These are phyloP conservation scores for Candida incommunis DNA, from an alignment of 805 yeast species.

Conservation along the genomic window DNA sequence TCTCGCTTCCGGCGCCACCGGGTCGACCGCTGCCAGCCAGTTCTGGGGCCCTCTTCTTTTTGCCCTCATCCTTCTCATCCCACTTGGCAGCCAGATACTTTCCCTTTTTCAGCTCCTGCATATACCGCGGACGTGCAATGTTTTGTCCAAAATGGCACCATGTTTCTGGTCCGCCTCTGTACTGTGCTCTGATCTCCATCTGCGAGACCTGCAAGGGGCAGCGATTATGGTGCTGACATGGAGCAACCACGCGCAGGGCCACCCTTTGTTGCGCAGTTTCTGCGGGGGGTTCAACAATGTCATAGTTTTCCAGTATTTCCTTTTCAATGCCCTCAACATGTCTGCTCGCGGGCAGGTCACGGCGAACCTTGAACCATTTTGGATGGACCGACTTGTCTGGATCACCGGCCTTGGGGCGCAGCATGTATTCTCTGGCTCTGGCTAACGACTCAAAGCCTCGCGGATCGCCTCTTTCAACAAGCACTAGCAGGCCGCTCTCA, in stretches of 20 bases:
- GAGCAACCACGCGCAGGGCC: constrained; percentile 56
- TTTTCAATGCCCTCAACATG: background rate
- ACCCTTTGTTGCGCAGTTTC: constrained; percentile 17
- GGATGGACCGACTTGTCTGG: constrained; percentile 15
- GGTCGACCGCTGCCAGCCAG: constrained; percentile 69
- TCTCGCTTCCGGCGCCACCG: constrained; percentile 53
- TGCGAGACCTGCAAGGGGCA: constrained; percentile 81
- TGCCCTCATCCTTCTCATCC: constrained; percentile 33
- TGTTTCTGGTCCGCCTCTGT: constrained; percentile 24
- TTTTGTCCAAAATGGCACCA: constrained; percentile 67
- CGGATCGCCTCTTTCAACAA: constrained; percentile 83
- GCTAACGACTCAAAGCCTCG: constrained; percentile 80
- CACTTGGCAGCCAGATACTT: constrained; percentile 57
- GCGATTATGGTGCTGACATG: constrained; percentile 75
- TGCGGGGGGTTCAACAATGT: constrained; percentile 32
- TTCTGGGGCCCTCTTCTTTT: constrained; percentile 14
- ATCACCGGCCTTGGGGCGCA: constrained; percentile 51
- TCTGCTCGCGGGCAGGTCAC: background rate
- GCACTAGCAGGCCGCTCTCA: constrained; percentile 67
- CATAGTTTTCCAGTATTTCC: constrained; percentile 14
- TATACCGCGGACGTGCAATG: constrained; percentile 62
- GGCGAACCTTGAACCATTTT: background rate
- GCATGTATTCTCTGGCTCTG: constrained; percentile 75
- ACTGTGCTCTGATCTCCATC: constrained; percentile 21
- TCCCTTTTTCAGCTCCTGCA: constrained; percentile 80